A percentile compares a stretch with the other conserved stretches of the same genome.
These are phyloP conservation scores for Metschnikowia peoriensis DNA, from an alignment of 805 yeast species.

Conservation along the genomic window DNA sequence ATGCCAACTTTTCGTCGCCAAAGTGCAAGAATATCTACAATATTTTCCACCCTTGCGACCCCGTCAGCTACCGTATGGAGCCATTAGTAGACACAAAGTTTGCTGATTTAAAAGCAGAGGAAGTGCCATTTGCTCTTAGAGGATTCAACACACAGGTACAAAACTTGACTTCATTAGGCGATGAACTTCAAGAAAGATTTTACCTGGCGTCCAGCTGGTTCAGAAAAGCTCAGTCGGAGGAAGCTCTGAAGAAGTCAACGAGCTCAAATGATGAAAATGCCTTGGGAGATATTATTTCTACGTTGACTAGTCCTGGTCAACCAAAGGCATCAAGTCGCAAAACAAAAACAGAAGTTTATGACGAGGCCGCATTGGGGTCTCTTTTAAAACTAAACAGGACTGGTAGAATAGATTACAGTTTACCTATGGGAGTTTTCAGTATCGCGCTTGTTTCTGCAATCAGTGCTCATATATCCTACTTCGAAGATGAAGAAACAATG, in stretches of 20 bases:
- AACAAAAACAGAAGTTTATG: conserved; percentile 26
- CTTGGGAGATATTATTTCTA: conserved; percentile 38
- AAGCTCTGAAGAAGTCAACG: conserved; percentile 11
- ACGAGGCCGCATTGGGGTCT: conserved; percentile 27
- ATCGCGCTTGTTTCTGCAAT: conserved; percentile 76
- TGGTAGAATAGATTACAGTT: conserved; percentile 79
- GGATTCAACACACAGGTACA: conserved; percentile 52
- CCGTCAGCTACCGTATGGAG: conserved; percentile 85
- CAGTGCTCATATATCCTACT: conserved; percentile 85
- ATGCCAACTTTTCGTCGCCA: conserved; percentile 41
- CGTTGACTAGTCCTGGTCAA: conserved; percentile 20
- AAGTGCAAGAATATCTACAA: conserved; percentile 70
- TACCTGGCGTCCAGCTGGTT: conserved; percentile 39
- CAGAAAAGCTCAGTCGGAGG: conserved; percentile 9
- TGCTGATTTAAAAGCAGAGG: conserved; percentile 51
- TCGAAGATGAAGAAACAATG: conserved; percentile 83
- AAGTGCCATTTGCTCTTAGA: conserved; percentile 53
- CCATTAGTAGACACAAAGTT: conserved; percentile 64
- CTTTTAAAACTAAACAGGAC: conserved; percentile 56
- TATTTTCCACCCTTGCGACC: conserved; percentile 87
- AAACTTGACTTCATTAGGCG: conserved; percentile 40
- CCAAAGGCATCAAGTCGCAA: conserved; percentile 21
- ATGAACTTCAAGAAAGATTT: conserved; percentile 35
- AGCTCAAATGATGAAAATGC: conserved; percentile 33
- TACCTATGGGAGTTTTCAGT: conserved; percentile 78